phyloP scores from a whole-genome alignment of 192 early-diverging fungal genomes.

The Jimgerdemannia flammicorona region DNA sequence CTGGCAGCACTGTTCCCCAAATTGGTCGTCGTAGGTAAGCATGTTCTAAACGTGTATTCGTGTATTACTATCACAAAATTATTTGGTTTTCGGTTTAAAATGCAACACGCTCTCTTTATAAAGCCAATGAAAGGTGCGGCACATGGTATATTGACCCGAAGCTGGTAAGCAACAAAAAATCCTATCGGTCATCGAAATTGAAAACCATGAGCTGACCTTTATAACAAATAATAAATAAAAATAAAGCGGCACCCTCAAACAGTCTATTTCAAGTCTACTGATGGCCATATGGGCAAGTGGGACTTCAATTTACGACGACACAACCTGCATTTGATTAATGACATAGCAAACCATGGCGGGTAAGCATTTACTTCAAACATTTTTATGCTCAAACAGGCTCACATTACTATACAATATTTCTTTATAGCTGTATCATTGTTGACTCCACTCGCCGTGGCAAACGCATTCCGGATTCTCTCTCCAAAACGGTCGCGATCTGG shows the following conservation, averaged over 20 bases:
- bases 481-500: slow-evolving; percentile 91
- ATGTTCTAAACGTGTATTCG: too few relatives aligned
- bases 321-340: slow-evolving; percentile 68
- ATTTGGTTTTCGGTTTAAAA: too few relatives aligned
- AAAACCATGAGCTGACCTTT: too few relatives aligned
- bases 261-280: slow-evolving; percentile 93
- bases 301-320: slow-evolving; percentile 77
- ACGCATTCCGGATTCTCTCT: slow-evolving; percentile 74
- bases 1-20: slow-evolving; percentile 49
- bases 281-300: slow-evolving; percentile 86
- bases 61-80: too few relatives aligned
- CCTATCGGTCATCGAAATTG: too few relatives aligned
- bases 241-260: slow-evolving; percentile 39
- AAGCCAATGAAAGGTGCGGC: slow-evolving; percentile 85
- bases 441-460: slow-evolving; percentile 88
- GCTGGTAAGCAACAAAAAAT: too few relatives aligned
- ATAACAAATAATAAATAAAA: too few relatives aligned
- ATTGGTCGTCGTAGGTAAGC: slow-evolving; percentile 58
- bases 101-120: background rate
- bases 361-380: slow-evolving; percentile 15
- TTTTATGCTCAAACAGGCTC: too few relatives aligned
- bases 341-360: slow-evolving; percentile 48
- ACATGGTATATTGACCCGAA: slow-evolving; percentile 68
- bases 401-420: background rate
- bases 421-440: slow-evolving; percentile 71